Base-by-base conservation (phyloP, 2,329 filamentous ascomycete species). In the Xylariaceae sp. region DNA sequence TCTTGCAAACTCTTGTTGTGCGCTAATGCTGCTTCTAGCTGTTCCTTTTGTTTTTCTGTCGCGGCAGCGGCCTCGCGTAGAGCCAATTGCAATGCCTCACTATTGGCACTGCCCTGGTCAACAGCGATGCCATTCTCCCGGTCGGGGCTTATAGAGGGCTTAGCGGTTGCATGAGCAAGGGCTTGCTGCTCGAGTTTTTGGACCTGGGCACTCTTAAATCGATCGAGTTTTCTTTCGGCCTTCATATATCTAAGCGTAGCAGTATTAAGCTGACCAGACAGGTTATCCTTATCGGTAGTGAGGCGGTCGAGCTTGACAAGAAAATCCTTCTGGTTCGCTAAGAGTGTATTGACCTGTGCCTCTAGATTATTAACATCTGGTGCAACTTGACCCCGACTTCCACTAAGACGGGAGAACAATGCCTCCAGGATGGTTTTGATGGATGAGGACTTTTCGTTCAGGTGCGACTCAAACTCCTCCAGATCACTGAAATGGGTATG, bases 111-210 rank as follows among this genome's bases (percentile, higher is more conserved):
- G 20, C 77, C 77, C 52, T 85, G 82, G 44, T 78, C 80, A 60
- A 79, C 79, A 20, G 82, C 79, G 42, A 74, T 74, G 23, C 86
- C 86, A 63, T 87, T 85, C 57, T 83, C 75, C 20, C 68, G 67
- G 5, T 80, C 75, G 5, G 49, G 40, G 41, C 77, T 74, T 4
- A 79, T 77, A 20, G 69, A 74, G 69, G 80, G 70, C 4, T 73
- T 70, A 68, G 76, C 79, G 6, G 81, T 76, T 14, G 83, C 85
- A 54, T 88, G 88, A 56, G 90, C 83, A 49, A 93, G 84, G 29
- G 93, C 92, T 74, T 96, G 91, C 67, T 91, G 89, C 72, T 98
- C 95, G 57, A 99, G 76, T 71, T 96, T 96, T 59, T 93, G 90
- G 1, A 97, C 92, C 54, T 96, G 92, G 16, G 87, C 78, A 70